These are phyloP conservation scores for Leccinum aurantiacum DNA, from an alignment of 768 basidiomycete species.

Conservation along the genomic window DNA sequence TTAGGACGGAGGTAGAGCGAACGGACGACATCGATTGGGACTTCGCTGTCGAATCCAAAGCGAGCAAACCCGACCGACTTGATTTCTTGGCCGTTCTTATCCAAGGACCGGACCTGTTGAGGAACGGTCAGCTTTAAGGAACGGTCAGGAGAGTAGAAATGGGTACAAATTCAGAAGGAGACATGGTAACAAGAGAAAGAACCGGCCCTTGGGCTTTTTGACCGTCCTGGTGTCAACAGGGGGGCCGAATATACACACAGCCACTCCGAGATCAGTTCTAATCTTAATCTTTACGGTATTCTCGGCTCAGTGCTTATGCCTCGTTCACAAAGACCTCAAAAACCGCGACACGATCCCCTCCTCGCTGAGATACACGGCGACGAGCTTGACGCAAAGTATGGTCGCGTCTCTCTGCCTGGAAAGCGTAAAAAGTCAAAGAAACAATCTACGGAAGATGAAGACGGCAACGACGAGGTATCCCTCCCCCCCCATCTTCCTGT, in stretches of 20 bases:
- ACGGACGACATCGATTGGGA: constrained; percentile 76
- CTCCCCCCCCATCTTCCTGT: constrained; percentile 18
- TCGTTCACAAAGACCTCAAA: constrained; percentile 53
- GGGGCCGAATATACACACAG: constrained; percentile 8
- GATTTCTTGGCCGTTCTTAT: constrained; percentile 76
- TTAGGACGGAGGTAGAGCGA: constrained; percentile 87
- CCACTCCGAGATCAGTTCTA: constrained; percentile 1
- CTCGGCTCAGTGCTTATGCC: constrained; percentile 51
- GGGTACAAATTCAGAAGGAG: constrained; percentile 22
- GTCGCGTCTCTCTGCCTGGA: constrained; percentile 70
- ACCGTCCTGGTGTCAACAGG: neutral
- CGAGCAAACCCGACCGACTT: constrained; percentile 77
- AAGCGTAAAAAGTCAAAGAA: constrained; percentile 65
- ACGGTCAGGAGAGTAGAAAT: neutral
- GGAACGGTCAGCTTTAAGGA: constrained; percentile 8
- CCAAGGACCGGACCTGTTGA: constrained; percentile 59
- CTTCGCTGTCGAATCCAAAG: constrained; percentile 90
- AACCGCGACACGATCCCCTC: constrained; percentile 82
- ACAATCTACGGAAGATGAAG: constrained; percentile 35
- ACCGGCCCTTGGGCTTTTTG: neutral
- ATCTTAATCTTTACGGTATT: neutral
- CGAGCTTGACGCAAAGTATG: constrained; percentile 75
- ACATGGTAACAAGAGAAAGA: constrained; percentile 12
- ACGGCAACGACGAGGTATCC: constrained; percentile 61
- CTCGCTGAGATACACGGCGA: constrained; percentile 82